Evolutionary conservation across 352 stramenopile species (phyloP), one percentile per base, ranked within the genome.

Genomic region (Pythium utonaiense): DNA sequence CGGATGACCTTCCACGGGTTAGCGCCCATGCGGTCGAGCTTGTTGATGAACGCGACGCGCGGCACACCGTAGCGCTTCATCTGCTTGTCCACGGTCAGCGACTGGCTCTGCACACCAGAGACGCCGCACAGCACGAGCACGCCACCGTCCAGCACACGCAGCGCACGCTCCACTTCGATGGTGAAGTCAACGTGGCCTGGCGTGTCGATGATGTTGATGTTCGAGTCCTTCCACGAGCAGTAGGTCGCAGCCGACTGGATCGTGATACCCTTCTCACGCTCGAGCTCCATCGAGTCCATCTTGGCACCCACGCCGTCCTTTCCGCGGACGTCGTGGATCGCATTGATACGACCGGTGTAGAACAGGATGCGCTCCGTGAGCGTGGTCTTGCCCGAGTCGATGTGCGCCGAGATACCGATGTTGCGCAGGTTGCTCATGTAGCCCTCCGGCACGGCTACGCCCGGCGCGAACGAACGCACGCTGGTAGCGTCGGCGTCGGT

Each of bases 151-250:
- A 99, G 74, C 42, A 99, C 98, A 51, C 98, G 94, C 57, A 99
- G 73, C 16, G 97, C 96, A 28, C 97, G 89, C 78, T 99, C 97
- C 33, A 96, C 88, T 76, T 99, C 98, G 71, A 99, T 98, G 3
- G 98, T 99, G 68, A 99, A 99, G 77, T 99, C 98, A 33, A 99
- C 97, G 86, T 99, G 98, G 63, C 98, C 98, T 25, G 98, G 97
- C 40, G 97, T 99, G 77, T 99, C 98, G 64, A 99, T 99, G 71
- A 99, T 99, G 77, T 99, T 99, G 63, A 99, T 97, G 77, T 98
- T 95, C 41, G 91, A 83, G 70, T 99, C 89, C 66, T 98, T 97
- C 90, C 91, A 98, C 56, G 71, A 77, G 69, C 89, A 98, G 80
- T 98, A 99, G 17, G 97, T 99, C 38, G 98, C 98, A 21, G 98